Evolutionary conservation across 306 rosid species (phyloP).

Genomic region (Heteromeles arbutifolia): DNA sequence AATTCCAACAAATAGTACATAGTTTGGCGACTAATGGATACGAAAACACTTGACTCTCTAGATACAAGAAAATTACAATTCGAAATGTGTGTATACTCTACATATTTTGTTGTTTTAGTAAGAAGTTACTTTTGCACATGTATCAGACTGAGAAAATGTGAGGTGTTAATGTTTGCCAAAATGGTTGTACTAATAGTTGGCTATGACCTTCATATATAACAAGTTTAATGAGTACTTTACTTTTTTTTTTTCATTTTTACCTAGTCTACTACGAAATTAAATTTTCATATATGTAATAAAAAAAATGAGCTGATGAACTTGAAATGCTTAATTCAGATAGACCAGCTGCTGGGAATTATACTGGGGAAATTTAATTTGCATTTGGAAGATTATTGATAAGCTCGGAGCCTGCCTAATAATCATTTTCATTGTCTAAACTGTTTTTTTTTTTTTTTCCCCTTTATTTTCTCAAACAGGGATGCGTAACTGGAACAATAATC

Average conservation of each 20-base stretch:
- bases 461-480: slow-evolving; percentile 40
- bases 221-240: neutral
- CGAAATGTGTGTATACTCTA: too few species aligned
- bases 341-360: neutral
- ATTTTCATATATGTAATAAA: too few species aligned
- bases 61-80: too few species aligned
- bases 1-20: too few species aligned
- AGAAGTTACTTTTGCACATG: too few species aligned
- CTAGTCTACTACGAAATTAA: neutral
- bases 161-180: neutral
- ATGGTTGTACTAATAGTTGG: neutral
- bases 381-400: neutral
- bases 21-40: too few species aligned
- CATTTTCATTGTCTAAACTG: neutral
- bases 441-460: neutral
- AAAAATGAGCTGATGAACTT: too few species aligned
- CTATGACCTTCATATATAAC: neutral
- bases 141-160: neutral
- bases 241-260: neutral
- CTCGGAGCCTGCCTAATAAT: neutral
- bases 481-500: slow-evolving; percentile 49
- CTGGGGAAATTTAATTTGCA: neutral
- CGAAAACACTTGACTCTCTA: too few species aligned
- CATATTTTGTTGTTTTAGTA: too few species aligned
- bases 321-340: too few species aligned